phyloP scores from a whole-genome alignment of 2,329 filamentous ascomycete species.

The Aspergillus floridensis region DNA sequence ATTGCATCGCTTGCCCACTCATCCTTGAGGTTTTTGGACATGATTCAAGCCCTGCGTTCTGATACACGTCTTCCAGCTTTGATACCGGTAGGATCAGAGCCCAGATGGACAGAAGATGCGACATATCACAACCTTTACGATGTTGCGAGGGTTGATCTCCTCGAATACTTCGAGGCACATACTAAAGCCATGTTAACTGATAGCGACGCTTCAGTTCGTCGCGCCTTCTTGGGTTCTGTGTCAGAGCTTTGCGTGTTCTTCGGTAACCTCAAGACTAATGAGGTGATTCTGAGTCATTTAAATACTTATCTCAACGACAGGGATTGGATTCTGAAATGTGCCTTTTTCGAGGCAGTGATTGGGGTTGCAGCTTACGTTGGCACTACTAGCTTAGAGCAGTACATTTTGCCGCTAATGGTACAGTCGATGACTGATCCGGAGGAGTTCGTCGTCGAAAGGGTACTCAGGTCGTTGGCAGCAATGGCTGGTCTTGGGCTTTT shows the following conservation, averaged over 20 bases:
- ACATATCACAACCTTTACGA: constrained; percentile 84
- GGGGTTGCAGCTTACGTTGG: constrained; percentile 90
- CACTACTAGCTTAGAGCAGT: constrained; percentile 85
- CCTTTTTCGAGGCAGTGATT: constrained; percentile 93
- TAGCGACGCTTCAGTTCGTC: constrained; percentile 75
- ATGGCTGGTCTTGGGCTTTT: constrained; percentile 86
- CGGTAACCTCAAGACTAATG: constrained; percentile 83
- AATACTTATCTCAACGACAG: constrained; percentile 96
- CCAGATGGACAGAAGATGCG: constrained; percentile 64
- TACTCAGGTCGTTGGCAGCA: constrained; percentile 80
- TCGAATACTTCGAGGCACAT: constrained; percentile 80
- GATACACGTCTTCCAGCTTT: constrained; percentile 76
- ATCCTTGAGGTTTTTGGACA: constrained; percentile 80
- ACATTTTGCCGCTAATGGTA: constrained; percentile 92
- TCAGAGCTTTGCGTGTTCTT: constrained; percentile 94
- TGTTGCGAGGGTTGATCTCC: constrained; percentile 75
- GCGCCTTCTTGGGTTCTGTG: constrained; percentile 88
- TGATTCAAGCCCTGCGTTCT: constrained; percentile 81
- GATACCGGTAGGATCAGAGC: constrained; percentile 73
- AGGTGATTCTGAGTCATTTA: constrained; percentile 91
- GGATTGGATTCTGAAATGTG: constrained; percentile 94
- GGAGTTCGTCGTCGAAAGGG: constrained; percentile 89
- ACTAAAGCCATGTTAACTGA: constrained; percentile 90
- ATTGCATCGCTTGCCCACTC: constrained; percentile 84
- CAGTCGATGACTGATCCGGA: constrained; percentile 91